Conservation (phyloP, 1,284 basidiomycete species). For the Boletellus deceptivus region DNA sequence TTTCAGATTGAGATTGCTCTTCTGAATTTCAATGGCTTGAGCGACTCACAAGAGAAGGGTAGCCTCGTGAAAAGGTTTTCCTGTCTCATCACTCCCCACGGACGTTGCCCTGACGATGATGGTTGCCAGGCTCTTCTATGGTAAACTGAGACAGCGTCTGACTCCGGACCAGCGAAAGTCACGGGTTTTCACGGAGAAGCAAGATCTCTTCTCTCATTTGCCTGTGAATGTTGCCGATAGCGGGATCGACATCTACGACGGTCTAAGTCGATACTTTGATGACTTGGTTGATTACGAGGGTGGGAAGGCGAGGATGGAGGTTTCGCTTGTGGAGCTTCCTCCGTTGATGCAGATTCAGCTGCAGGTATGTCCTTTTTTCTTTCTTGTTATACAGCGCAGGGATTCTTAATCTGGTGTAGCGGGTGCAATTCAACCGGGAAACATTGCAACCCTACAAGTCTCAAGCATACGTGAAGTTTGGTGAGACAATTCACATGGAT, state of each 20-base stretch:
- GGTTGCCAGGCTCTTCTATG: conserved; percentile 76
- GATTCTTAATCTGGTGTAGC: conserved; percentile 42
- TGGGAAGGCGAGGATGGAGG: conserved; percentile 83
- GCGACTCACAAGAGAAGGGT: conserved; percentile 49
- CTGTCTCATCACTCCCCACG: neutral
- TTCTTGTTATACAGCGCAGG: neutral
- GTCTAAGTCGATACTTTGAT: conserved; percentile 89
- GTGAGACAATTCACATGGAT: conserved; percentile 86
- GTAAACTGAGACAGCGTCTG: conserved; percentile 79
- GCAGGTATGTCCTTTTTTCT: conserved; percentile 56
- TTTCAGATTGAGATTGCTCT: conserved; percentile 96
- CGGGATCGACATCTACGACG: conserved; percentile 89
- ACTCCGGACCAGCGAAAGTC: conserved; percentile 45
- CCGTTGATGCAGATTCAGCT: conserved; percentile 94
- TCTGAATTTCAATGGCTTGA: conserved; percentile 69
- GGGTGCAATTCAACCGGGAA: conserved; percentile 95
- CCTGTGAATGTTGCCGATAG: conserved; percentile 92
- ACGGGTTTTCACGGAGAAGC: conserved; percentile 72
- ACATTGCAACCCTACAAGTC: conserved; percentile 91
- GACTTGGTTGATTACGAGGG: conserved; percentile 89
- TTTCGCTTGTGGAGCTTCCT: conserved; percentile 83
- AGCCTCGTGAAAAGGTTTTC: conserved; percentile 79
- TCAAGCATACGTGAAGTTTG: conserved; percentile 92
- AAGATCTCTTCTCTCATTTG: conserved; percentile 91
- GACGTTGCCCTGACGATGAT: conserved; percentile 3